Conservation (phyloP, 306 rosid species). For the Betula pendula region DNA sequence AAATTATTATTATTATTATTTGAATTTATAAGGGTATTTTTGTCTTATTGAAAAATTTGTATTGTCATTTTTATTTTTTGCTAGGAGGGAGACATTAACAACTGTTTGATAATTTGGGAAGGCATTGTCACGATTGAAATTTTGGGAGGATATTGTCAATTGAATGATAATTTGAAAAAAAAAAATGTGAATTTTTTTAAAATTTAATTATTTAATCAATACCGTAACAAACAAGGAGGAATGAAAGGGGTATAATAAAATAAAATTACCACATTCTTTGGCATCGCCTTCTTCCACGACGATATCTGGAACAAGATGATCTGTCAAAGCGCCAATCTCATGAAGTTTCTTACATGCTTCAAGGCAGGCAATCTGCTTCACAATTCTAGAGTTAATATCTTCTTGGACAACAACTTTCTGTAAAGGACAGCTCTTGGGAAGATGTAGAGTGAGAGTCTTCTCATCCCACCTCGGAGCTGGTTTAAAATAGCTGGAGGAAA, state of each 20-base stretch:
- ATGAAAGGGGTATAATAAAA: constrained; percentile 12
- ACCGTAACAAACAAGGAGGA: too few relatives aligned
- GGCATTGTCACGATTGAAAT: too few relatives aligned
- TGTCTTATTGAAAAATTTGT: too few relatives aligned
- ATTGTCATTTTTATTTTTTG: too few relatives aligned
- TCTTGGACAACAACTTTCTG: constrained; percentile 49
- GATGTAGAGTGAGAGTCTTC: constrained; percentile 50
- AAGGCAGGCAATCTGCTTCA: constrained; percentile 76
- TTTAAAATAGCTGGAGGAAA: constrained; percentile 66
- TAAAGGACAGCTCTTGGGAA: constrained; percentile 83
- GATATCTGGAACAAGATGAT: constrained; percentile 70
- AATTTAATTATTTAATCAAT: too few relatives aligned
- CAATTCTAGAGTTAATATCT: constrained; percentile 25
- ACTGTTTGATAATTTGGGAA: too few relatives aligned
- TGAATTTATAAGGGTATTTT: too few relatives aligned
- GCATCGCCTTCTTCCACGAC: constrained; percentile 54
- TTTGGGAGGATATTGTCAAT: too few relatives aligned
- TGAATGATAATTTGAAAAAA: too few relatives aligned
- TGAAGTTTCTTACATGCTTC: constrained; percentile 94
- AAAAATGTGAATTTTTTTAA: too few relatives aligned
- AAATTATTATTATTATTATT: too few relatives aligned
- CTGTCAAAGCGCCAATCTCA: constrained; percentile 72
- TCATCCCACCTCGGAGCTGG: constrained; percentile 78
- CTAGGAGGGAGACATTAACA: too few relatives aligned
- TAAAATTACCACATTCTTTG: constrained; percentile 49